Evolutionary conservation across 306 rosid genomes (phyloP).

Genomic region (Mimosa pudica): DNA sequence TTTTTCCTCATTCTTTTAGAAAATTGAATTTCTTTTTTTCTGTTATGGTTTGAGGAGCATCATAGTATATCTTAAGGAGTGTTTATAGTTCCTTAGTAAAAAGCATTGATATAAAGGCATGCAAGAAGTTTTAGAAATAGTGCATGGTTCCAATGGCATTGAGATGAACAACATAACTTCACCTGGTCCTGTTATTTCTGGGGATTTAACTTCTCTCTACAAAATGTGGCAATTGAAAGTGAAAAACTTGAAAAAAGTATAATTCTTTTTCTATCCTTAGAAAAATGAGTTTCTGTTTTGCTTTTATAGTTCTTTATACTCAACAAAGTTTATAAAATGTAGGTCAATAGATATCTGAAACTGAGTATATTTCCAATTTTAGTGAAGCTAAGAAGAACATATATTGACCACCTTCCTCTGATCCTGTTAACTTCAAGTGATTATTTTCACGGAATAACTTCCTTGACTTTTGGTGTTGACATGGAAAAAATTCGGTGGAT

Average conservation of each 20-base stretch:
- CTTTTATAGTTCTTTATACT: background rate
- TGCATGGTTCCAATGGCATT: background rate
- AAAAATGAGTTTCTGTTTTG: background rate
- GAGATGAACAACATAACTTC: background rate
- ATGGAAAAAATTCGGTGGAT: constrained; percentile 65
- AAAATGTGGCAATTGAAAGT: constrained; percentile 30
- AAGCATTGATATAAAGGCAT: background rate
- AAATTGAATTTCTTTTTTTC: background rate
- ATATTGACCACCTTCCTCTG: constrained; percentile 25
- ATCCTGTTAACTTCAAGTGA: constrained; percentile 68
- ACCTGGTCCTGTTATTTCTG: no score
- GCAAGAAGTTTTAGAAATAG: constrained; percentile 20
- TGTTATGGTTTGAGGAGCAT: background rate
- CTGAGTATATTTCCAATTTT: background rate
- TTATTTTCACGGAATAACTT: constrained; percentile 79
- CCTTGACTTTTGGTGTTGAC: constrained; percentile 85
- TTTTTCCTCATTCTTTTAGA: background rate
- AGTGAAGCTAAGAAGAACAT: background rate
- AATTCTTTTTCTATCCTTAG: background rate
- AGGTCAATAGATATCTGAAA: constrained; percentile 22
- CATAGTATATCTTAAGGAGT: background rate
- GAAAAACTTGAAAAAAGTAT: background rate
- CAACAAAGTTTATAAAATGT: background rate
- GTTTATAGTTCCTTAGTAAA: background rate
- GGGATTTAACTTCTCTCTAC: constrained; percentile 14